Evolutionary conservation across 192 early-diverging fungal genomes (phyloP).

Genomic region (Chytriomyces sp.): DNA sequence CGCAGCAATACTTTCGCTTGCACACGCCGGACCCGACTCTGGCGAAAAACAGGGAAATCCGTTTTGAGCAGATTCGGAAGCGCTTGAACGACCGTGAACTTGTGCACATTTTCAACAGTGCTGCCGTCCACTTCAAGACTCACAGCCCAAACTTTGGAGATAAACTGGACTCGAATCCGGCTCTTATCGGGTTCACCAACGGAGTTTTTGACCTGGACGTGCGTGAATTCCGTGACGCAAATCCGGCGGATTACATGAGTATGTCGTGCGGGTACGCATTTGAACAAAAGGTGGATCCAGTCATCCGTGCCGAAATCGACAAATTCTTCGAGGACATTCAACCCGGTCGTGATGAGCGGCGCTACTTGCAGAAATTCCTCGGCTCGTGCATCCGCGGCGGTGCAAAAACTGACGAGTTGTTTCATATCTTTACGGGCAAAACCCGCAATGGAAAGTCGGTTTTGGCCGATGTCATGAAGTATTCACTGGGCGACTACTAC

Average conservation of each 20-base stretch:
- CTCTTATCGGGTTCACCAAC: conserved; percentile 6
- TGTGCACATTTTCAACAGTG: too few relatives aligned
- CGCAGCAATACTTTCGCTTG: too few relatives aligned
- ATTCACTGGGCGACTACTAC: too few relatives aligned
- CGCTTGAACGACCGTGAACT: too few relatives aligned
- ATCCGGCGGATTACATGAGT: neutral
- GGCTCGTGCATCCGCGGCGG: neutral
- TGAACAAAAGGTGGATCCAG: neutral
- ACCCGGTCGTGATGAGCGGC: neutral
- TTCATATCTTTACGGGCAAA: neutral
- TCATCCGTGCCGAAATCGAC: neutral
- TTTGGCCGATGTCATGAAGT: neutral
- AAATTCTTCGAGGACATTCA: conserved; percentile 1
- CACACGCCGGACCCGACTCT: too few relatives aligned
- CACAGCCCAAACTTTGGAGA: neutral
- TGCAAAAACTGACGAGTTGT: neutral
- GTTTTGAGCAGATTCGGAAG: too few relatives aligned
- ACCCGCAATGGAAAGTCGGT: neutral
- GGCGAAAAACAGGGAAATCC: too few relatives aligned
- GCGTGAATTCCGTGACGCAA: neutral
- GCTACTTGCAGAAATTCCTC: neutral
- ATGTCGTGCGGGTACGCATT: neutral
- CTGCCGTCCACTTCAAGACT: neutral
- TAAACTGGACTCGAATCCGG: neutral
- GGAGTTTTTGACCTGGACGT: conserved; percentile 2